phyloP scores from a whole-genome alignment of 1,139 yeast genomes.

The Kluyveromyces sp. region DNA sequence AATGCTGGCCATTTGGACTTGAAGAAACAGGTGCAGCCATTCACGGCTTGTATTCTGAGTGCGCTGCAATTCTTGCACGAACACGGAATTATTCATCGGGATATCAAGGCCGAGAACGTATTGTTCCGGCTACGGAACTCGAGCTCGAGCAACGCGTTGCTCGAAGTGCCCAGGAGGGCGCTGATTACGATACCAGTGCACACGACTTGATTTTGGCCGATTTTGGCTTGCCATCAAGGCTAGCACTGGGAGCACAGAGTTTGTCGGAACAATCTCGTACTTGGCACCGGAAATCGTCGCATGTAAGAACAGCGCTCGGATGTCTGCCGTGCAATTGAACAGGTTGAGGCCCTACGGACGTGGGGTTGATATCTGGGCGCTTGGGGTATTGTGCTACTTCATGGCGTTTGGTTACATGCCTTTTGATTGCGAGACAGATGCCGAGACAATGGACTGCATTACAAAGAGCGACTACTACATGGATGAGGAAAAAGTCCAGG shows the following conservation, averaged over 20 bases:
- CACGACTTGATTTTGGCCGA: slow-evolving; percentile 59
- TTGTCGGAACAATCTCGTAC: slow-evolving; percentile 66
- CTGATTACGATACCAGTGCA: slow-evolving; percentile 26
- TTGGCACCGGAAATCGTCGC: slow-evolving; percentile 64
- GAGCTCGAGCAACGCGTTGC: slow-evolving; percentile 11
- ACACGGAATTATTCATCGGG: slow-evolving; percentile 75
- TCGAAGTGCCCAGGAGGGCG: slow-evolving; percentile 7
- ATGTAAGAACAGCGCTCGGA: slow-evolving; percentile 34
- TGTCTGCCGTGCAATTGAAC: slow-evolving; percentile 13
- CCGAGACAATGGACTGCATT: slow-evolving; percentile 62
- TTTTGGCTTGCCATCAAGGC: slow-evolving; percentile 43
- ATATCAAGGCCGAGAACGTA: slow-evolving; percentile 82
- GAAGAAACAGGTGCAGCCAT: slow-evolving; percentile 41
- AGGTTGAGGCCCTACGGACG: slow-evolving; percentile 37
- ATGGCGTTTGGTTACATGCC: slow-evolving; percentile 73
- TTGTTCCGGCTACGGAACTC: slow-evolving; percentile 36
- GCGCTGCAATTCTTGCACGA: slow-evolving; percentile 66
- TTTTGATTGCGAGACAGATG: slow-evolving; percentile 67
- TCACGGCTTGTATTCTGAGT: slow-evolving; percentile 37
- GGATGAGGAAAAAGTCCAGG: slow-evolving; percentile 28
- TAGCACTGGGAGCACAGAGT: slow-evolving; percentile 33
- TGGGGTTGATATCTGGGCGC: slow-evolving; percentile 69
- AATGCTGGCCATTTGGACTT: slow-evolving; percentile 37
- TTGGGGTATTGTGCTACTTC: slow-evolving; percentile 66
- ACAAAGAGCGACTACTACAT: slow-evolving; percentile 47